Conservation (phyloP, 2,329 filamentous ascomycete species). For the Diplodia mutila region DNA sequence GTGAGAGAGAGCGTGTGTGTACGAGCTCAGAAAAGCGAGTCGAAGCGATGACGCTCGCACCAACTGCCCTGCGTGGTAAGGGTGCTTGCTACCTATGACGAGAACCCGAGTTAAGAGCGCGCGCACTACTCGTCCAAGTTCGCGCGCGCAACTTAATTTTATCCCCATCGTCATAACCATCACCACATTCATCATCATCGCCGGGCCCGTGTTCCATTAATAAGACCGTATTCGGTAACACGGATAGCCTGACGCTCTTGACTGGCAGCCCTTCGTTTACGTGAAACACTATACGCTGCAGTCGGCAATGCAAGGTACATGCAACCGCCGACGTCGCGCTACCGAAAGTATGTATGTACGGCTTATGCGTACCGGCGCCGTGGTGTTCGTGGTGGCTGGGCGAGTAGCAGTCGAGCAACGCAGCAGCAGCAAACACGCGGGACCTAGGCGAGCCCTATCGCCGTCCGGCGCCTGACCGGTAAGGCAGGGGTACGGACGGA, state of each 20-base stretch:
- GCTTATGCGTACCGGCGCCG: neutral
- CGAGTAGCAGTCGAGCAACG: neutral
- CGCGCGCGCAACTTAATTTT: neutral
- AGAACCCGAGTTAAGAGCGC: neutral
- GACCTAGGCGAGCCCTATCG: neutral
- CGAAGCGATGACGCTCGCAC: neutral
- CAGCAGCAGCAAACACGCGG: no score
- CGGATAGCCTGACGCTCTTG: neutral
- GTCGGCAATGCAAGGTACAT: slow-evolving; percentile 3
- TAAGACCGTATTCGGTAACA: neutral
- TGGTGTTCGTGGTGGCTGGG: neutral
- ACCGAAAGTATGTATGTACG: neutral
- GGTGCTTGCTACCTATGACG: no score
- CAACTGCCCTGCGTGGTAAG: slow-evolving; percentile 7
- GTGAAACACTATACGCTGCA: slow-evolving; percentile 6
- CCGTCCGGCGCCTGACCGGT: slow-evolving; percentile 13
- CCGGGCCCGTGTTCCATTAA: no score
- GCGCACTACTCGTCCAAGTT: neutral
- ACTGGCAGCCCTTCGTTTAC: neutral
- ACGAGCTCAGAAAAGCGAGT: neutral
- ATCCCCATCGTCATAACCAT: neutral
- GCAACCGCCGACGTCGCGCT: neutral
- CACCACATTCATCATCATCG: no score
- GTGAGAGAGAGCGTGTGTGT: neutral
- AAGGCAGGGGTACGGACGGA: neutral